phyloP scores from a whole-genome alignment of 2,329 filamentous ascomycete species.

The Fusarium chaquense region DNA sequence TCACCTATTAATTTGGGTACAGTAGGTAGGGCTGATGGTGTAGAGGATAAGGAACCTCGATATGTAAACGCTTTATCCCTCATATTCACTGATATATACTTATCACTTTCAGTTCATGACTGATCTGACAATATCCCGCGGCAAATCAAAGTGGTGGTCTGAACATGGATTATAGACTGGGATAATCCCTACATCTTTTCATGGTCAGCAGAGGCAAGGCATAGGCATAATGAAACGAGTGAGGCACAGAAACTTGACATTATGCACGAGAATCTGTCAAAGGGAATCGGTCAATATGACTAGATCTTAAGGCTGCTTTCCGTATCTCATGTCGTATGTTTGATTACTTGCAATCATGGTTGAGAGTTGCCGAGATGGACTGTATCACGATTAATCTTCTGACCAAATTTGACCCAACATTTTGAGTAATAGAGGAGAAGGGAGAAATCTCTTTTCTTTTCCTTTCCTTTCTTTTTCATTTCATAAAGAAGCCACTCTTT shows the following conservation, averaged over 20 bases:
- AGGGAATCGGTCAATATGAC: constrained; percentile 18
- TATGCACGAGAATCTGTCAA: constrained; percentile 15
- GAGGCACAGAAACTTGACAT: constrained; percentile 24
- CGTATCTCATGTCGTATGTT: constrained; percentile 27
- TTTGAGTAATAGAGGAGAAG: not conserved
- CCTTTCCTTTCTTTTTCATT: not conserved
- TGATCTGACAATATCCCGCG: constrained; percentile 15
- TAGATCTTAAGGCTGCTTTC: not conserved
- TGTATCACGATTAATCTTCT: constrained; percentile 36
- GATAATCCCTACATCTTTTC: constrained; percentile 30
- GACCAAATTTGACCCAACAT: constrained; percentile 6
- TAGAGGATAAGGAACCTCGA: constrained; percentile 3
- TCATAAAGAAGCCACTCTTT: constrained; percentile 11
- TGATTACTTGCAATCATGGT: constrained; percentile 12
- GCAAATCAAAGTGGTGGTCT: constrained; percentile 30
- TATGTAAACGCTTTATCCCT: constrained; percentile 19
- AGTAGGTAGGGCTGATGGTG: constrained; percentile 12
- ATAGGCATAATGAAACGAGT: constrained; percentile 6
- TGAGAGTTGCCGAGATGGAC: not conserved
- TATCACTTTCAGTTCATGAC: not conserved
- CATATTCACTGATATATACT: not conserved
- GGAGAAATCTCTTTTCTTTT: constrained; percentile 3
- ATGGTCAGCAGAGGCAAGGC: constrained; percentile 42
- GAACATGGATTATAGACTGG: constrained; percentile 23
- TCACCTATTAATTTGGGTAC: constrained; percentile 39